Conservation (phyloP, 176 grass and related monocot species). For the Triticum timopheevii region DNA sequence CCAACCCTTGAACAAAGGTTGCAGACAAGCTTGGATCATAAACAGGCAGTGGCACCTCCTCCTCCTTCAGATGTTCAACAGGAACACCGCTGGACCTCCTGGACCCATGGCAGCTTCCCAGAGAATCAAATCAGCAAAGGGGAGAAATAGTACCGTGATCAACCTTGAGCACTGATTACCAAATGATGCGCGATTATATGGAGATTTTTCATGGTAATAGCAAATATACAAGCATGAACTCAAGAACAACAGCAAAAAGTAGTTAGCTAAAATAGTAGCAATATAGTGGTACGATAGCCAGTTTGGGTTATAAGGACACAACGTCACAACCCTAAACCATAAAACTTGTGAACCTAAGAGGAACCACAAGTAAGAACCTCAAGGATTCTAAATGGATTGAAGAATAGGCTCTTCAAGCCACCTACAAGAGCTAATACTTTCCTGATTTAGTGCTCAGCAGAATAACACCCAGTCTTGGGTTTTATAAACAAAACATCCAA, state of each 20-base stretch:
- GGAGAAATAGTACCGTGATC: too few relatives aligned
- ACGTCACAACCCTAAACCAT: too few relatives aligned
- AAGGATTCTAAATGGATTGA: neutral
- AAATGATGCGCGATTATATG: neutral
- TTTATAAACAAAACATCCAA: neutral
- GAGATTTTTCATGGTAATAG: neutral
- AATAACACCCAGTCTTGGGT: neutral
- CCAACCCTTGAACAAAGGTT: too few relatives aligned
- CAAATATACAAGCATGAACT: neutral
- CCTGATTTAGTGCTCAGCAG: neutral
- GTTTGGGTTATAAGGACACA: neutral
- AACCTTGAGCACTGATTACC: neutral
- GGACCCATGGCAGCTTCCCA: too few relatives aligned
- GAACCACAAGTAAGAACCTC: neutral
- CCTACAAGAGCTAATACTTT: neutral
- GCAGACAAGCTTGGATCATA: too few relatives aligned
- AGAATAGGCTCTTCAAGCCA: neutral
- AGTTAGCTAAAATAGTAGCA: neutral
- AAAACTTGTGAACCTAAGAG: neutral
- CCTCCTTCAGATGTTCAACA: too few relatives aligned
- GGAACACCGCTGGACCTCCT: too few relatives aligned
- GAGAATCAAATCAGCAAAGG: too few relatives aligned
- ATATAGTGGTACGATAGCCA: neutral
- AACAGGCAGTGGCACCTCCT: too few relatives aligned
- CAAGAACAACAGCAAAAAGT: neutral